Evolutionary conservation across 2,329 filamentous ascomycete species (phyloP), one percentile per base, ranked within the genome.

Genomic region (Falciphora oryzae): DNA sequence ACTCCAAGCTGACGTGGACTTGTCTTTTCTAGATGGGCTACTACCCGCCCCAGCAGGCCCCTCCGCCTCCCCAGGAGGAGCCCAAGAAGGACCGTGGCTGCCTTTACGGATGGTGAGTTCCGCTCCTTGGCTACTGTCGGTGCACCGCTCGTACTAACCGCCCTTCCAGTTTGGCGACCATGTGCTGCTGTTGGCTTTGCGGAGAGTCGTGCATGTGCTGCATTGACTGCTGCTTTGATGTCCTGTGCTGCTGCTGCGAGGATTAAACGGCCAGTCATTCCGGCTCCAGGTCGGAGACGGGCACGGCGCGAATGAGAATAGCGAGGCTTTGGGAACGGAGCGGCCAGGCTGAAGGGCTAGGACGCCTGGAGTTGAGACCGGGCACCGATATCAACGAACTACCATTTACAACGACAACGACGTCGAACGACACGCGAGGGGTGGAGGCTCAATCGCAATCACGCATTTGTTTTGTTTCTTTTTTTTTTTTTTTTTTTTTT

Each of bases 171-270:
- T 65, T 79, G 31, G 77, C 77, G 62, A 74, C 77, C 28, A 68
- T 79, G 65, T 79, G 77, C 72, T 79, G 77, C 71, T 79, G 77
- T 66, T 79, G 76, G 76, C 71, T 79, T 61, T 79, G 77, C 66
- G 77, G 77, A 4, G 77, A 79, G 68, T 75, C 77, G 4, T 79
- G 77, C 71, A 76, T 78, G 66, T 79, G 77, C 70, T 79, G 77
- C 67, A 68, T 78, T 35, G 77, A 79, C 60, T 78, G 76, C 67
- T 79, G 77, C 67, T 68, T 78, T 35, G 77, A 79, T 59, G 78
- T 76, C 67, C 65, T 78, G 31, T 74, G 75, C 65, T 78, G 75
- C 70, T 78, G 77, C 70, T 77, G 69, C 71, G 44, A 63, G 18
- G 50, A 35, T n/a, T 50, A 22, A 50, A n/a, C 44, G 22, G 22